These are phyloP conservation scores for Lipomyces sp. DNA, from an alignment of 805 yeast species.

Conservation along the genomic window DNA sequence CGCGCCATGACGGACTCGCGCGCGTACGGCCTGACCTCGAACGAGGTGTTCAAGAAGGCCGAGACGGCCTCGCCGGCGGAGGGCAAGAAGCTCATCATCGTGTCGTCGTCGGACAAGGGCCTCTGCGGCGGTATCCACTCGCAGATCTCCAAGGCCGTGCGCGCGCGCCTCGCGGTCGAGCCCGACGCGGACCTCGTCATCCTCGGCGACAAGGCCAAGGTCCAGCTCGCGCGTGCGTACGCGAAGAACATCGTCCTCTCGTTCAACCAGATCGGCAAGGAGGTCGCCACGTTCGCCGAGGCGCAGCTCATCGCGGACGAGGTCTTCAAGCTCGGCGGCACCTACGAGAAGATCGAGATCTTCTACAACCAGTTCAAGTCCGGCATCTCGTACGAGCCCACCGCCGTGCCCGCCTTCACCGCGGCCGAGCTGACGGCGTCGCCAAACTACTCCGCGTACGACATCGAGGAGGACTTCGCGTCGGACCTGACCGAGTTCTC, in stretches of 20 bases:
- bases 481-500: constrained; percentile 70
- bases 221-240: constrained; percentile 82
- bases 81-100: constrained; percentile 74
- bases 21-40: constrained; percentile 74
- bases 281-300: constrained; percentile 90
- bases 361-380: constrained; percentile 83
- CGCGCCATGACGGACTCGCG: constrained; percentile 88
- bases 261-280: constrained; percentile 92
- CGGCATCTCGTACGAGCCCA: constrained; percentile 88
- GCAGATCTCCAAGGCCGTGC: constrained; percentile 85
- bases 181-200: constrained; percentile 65
- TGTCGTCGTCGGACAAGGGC: constrained; percentile 95
- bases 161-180: constrained; percentile 43
- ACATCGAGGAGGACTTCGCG: constrained; percentile 60
- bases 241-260: constrained; percentile 65
- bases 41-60: constrained; percentile 65
- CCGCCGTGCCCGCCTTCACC: constrained; percentile 61
- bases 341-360: constrained; percentile 73
- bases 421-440: constrained; percentile 73
- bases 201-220: constrained; percentile 91
- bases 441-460: constrained; percentile 79
- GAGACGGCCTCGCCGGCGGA: constrained; percentile 27
- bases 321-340: constrained; percentile 55
- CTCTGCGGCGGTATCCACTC: constrained; percentile 98
- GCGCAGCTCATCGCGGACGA: constrained; percentile 86